Evolutionary conservation across 108 stramenopile genomes (phyloP), one percentile per base, ranked within the genome.

Genomic region (Fistulifera pelliculosa): DNA sequence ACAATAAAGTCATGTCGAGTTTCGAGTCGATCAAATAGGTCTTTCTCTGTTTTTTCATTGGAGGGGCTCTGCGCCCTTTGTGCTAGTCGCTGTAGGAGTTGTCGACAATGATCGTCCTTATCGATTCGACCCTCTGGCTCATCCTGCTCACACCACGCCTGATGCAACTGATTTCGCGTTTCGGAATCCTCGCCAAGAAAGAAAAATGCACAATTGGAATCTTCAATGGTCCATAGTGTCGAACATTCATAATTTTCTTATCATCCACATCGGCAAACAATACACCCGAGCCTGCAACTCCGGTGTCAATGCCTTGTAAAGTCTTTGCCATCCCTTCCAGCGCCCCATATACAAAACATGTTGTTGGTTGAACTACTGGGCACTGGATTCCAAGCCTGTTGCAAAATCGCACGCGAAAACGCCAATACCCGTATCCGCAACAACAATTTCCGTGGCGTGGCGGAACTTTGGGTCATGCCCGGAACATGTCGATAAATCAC

Each of bases 301-400:
- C 38, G 61, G 52, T 35, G 58, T 55, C 22, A 93, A 52, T 6
- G 76, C 64, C 68, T 95, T 95, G 49, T 80, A 47, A 64, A 88
- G 23, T 92, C 88, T 43, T 90, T 92, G 23, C 88, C 94, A 69
- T 95, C 94, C 35, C 94, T 66, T 12, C 94, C 94, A 15, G 90
- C 90, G 15, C 85, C 89, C 87, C 81, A 85, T 18, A 95, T 71
- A 4, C 72, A 73, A 69, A 95, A 89, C 1, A 56, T 60, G 21
- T 41, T 26, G 3, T 26, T 8, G 50, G 21, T 2, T 22, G 2
- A 4, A 26, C 31, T 35, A 8, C 31, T n/a, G n/a, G n/a, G n/a
- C n/a, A n/a, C 31, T 35, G 8, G 6, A 35, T 35, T 35, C 31
- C 31, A 35, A 3, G 31, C 31, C 12, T 51, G 50, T 43, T 45